These are phyloP conservation scores for Saccharomyces hybrid DNA, from an alignment of 1,139 yeast genomes.

Conservation along the genomic window DNA sequence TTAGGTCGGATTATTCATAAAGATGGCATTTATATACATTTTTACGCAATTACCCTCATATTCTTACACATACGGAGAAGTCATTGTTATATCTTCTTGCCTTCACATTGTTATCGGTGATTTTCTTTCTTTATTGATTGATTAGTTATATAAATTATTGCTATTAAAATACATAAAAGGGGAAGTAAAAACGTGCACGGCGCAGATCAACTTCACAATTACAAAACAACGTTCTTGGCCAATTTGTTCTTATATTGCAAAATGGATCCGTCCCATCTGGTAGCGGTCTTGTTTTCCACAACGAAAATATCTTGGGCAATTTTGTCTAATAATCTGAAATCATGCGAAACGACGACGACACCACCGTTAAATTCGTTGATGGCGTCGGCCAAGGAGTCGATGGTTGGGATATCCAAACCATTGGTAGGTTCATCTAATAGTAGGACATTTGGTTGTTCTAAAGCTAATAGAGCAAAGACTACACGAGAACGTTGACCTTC, in stretches of 20 bases:
- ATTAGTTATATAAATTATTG: neutral
- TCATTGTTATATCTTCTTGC: neutral
- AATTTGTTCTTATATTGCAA: conserved; percentile 87
- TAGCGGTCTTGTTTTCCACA: conserved; percentile 89
- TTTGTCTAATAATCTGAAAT: conserved; percentile 94
- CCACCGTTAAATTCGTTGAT: conserved; percentile 93
- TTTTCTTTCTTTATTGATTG: neutral
- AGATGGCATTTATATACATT: neutral
- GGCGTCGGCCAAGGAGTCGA: conserved; percentile 95
- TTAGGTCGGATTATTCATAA: neutral
- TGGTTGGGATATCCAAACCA: conserved; percentile 97
- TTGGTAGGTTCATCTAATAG: conserved; percentile 98
- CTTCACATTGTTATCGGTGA: neutral
- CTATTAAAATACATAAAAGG: neutral
- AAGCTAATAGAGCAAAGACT: conserved; percentile 90
- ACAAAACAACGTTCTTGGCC: conserved; percentile 79
- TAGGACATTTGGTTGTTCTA: conserved; percentile 90
- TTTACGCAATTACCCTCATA: neutral
- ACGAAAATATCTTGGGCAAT: conserved; percentile 96
- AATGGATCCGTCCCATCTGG: conserved; percentile 91
- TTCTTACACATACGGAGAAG: neutral
- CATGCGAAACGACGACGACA: conserved; percentile 97
- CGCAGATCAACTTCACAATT: conserved; percentile 16
- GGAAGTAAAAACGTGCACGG: conserved; percentile 1
- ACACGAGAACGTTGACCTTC: conserved; percentile 99